Base-by-base conservation (phyloP, 306 rosid genomes). In the Fragaria vesca region DNA sequence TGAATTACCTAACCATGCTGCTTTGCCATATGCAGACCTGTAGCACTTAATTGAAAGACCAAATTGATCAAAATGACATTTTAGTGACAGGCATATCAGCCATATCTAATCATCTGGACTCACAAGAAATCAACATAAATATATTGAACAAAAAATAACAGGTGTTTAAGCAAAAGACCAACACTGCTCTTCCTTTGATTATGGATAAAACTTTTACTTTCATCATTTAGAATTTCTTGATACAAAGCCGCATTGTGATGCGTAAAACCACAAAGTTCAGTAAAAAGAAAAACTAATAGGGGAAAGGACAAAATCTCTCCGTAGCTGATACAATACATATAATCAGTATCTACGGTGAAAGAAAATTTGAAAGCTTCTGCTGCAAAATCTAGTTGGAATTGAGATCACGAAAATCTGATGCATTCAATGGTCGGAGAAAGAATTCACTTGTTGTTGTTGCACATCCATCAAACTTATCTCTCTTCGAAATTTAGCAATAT, bases 401-500 rank as follows among this genome's bases (percentile, higher is more conserved):
- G 78, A 72, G 66, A 74, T 61, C 77, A 55, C 12, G 52, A 75
- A 61, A 66, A 45, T 67, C 67, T 72, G 77, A 73, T 78, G 78
- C 76, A 60, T 74, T 78, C 90, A 89, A 68, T 81, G 87, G 63
- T 89, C 87, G 10, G 91, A 77, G 78, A 83, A 63, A 69, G 87
- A 68, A 76, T 82, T 85, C 18, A 83, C 67, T 79, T 78, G 91
- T 75, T 88, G 88, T 72, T 89, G 88, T 79, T 79, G 91, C 73
- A 87, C 92, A 20, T 89, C 91, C 73, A 86, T 62, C 78, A 85
- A 28, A 79, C 50, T 83, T 70, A 91, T 86, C 80, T 85, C 90
- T 79, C 89, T 82, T 72, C 82, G 79, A 86, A 88, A 90, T 85
- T 89, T 88, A 47, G 91, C 91, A 73, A 86, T 85, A 79, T 86